Evolutionary conservation across 345 rosid genomes (phyloP), one percentile per base, ranked within the genome.

Genomic region (Rhodomyrtus tomentosa): DNA sequence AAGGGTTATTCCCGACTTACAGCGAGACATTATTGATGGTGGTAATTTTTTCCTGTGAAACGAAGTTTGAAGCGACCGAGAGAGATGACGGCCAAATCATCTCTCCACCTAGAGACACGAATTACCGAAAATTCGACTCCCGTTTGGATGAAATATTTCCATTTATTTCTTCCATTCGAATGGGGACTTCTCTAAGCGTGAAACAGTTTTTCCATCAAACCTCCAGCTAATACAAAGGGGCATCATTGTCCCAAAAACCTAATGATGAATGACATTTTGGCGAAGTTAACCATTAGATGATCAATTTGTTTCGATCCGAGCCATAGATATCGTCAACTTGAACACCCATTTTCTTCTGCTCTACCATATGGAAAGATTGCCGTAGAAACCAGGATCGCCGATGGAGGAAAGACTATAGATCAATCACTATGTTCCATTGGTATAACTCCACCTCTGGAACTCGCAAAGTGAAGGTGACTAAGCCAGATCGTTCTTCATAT

Each of bases 361-460:
- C 73, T 7, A 29, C 21, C 0, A 59, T 59, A 7, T 15, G 73
- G 40, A 59, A 59, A 59, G 73, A 7, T 6, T 59, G 73, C 73
- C 20, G 45, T 68, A 8, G 45, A 68, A 68, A 18, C 79, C 79
- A 45, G 3, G 25, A 36, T 38, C 25, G 5, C 36, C 79, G 22
- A 68, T 36, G 2, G 45, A 68, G 22, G 59, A 80, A 36, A n/a
- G 27, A 25, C 72, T 84, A 90, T 22, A 88, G 45, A 32, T 89
- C 88, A 27, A 90, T 83, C 38, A 55, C 53, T 79, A 92, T n/a
- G 87, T 86, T 89, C 96, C 98, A 94, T 22, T 84, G 86, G 86
- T 90, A 90, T 84, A 90, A 50, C 88, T 92, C 98, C 36, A 87
- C 84, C 54, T 86, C 88, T 3, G 95, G 89, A 83, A 90, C 88